Percentiles rank a stretch among this genome's conserved stretches.
phyloP scores from a whole-genome alignment of 2,329 filamentous ascomycete species.

The Conoideocrella luteorostrata region DNA sequence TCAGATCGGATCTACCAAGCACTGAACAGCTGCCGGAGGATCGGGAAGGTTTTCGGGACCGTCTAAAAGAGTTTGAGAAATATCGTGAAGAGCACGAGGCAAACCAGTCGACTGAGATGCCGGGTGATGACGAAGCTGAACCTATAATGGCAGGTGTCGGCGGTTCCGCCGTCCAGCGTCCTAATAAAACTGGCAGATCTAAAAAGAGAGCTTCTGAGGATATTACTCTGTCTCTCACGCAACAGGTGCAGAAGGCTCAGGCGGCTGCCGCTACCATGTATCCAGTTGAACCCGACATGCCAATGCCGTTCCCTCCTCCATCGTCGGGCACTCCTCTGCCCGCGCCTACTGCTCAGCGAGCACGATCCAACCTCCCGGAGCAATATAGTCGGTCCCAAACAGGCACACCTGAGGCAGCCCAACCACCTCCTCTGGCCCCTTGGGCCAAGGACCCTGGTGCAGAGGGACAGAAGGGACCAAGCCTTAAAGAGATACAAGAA shows the following conservation, averaged over 20 bases:
- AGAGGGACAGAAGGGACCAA: conserved; percentile 72
- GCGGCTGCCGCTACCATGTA: conserved; percentile 40
- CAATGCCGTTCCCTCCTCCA: conserved; percentile 68
- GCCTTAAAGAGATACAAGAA: conserved; percentile 93
- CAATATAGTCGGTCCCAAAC: conserved; percentile 64
- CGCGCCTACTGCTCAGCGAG: conserved; percentile 81
- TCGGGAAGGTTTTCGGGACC: conserved; percentile 56
- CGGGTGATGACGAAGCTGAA: neutral
- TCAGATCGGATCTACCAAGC: conserved; percentile 42
- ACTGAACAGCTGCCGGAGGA: conserved; percentile 47
- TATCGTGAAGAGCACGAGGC: conserved; percentile 67
- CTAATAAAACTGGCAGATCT: conserved; percentile 13
- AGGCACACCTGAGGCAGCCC: conserved; percentile 60
- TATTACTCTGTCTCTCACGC: conserved; percentile 59
- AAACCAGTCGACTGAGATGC: conserved; percentile 28
- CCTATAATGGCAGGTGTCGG: conserved; percentile 1
- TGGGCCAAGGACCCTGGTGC: conserved; percentile 84
- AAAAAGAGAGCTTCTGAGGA: conserved; percentile 30
- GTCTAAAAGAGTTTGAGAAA: conserved; percentile 77
- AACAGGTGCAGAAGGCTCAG: conserved; percentile 76
- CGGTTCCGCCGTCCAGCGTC: conserved; percentile 6
- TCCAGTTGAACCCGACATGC: conserved; percentile 54
- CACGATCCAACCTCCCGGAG: conserved; percentile 77
- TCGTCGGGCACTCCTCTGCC: conserved; percentile 77
- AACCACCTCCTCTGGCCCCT: conserved; percentile 72